These are phyloP conservation scores for Dissoconium aciculare DNA, from an alignment of 2,329 filamentous ascomycete genomes.

Conservation along the genomic window DNA sequence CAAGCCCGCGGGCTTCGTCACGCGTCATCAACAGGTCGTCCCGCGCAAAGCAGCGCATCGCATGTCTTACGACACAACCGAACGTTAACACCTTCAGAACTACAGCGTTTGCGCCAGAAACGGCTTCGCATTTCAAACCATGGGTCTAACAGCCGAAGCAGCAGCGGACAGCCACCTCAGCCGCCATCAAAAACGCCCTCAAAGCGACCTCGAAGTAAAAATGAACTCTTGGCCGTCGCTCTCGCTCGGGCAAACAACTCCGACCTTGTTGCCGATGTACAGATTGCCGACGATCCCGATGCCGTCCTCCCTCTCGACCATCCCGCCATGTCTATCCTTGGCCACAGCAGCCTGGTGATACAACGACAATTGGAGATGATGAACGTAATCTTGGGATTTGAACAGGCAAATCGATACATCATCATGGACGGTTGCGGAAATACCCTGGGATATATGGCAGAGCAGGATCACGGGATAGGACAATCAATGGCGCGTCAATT, in stretches of 20 bases:
- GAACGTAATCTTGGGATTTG: slow-evolving; percentile 51
- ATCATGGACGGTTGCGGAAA: slow-evolving; percentile 50
- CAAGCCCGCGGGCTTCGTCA: too few species aligned
- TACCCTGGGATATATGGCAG: slow-evolving; percentile 49
- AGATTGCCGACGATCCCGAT: slow-evolving; percentile 46
- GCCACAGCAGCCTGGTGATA: slow-evolving; percentile 47
- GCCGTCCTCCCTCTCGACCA: slow-evolving; percentile 43
- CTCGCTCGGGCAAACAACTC: slow-evolving; percentile 33
- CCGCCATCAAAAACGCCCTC: too few species aligned
- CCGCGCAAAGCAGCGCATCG: too few species aligned
- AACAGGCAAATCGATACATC: slow-evolving; percentile 51
- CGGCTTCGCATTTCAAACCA: too few species aligned
- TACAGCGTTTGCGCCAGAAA: too few species aligned
- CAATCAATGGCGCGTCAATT: slow-evolving; percentile 43
- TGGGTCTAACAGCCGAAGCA: too few species aligned
- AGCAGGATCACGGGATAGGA: slow-evolving; percentile 45
- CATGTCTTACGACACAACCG: too few species aligned
- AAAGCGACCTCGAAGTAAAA: too few species aligned
- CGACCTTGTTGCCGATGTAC: slow-evolving; percentile 42
- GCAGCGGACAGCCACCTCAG: too few species aligned
- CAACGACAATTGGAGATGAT: slow-evolving; percentile 51
- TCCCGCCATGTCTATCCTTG: slow-evolving; percentile 42
- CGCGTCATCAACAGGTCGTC: too few species aligned
- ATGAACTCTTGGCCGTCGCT: slow-evolving; percentile 30
- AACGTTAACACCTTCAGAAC: too few species aligned